Evolutionary conservation across 805 yeast species (phyloP).

Genomic region (Ogataea methylovora): DNA sequence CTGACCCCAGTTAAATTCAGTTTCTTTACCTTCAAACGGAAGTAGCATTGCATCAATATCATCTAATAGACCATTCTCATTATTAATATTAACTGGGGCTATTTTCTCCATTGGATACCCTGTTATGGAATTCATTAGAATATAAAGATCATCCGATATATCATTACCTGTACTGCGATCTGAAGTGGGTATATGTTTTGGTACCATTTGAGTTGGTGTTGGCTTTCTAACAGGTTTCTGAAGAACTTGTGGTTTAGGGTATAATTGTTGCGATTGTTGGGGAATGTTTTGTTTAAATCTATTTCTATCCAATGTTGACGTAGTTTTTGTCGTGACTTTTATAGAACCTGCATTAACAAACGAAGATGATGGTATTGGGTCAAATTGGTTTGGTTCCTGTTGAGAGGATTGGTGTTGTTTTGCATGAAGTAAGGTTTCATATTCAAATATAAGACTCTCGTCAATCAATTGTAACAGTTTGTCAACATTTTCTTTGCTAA

Average conservation of each 20-base stretch:
- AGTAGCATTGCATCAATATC: slow-evolving; percentile 22
- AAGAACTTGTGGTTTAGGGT: no score
- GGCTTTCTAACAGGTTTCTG: neutral
- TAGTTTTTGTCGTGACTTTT: slow-evolving; percentile 14
- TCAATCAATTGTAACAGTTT: slow-evolving; percentile 24
- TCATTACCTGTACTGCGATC: no score
- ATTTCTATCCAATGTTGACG: no score
- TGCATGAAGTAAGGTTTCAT: slow-evolving; percentile 5
- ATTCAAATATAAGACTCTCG: slow-evolving; percentile 14
- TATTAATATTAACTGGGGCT: slow-evolving; percentile 21
- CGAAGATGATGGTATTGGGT: slow-evolving; percentile 1
- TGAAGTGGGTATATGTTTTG: no score
- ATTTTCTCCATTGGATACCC: slow-evolving; percentile 26
- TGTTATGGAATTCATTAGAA: neutral
- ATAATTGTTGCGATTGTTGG: no score
- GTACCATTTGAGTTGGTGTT: neutral
- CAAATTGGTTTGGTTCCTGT: neutral
- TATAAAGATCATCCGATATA: neutral
- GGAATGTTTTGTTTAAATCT: slow-evolving; percentile 2
- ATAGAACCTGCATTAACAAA: slow-evolving; percentile 23
- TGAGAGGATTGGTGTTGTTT: neutral
- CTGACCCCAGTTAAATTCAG: slow-evolving; percentile 77
- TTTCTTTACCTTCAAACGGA: slow-evolving; percentile 64
- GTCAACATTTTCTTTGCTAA: slow-evolving; percentile 17
- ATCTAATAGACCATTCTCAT: slow-evolving; percentile 21